phyloP scores from a whole-genome alignment of 768 basidiomycete species.

The Rhizopogon rudus region DNA sequence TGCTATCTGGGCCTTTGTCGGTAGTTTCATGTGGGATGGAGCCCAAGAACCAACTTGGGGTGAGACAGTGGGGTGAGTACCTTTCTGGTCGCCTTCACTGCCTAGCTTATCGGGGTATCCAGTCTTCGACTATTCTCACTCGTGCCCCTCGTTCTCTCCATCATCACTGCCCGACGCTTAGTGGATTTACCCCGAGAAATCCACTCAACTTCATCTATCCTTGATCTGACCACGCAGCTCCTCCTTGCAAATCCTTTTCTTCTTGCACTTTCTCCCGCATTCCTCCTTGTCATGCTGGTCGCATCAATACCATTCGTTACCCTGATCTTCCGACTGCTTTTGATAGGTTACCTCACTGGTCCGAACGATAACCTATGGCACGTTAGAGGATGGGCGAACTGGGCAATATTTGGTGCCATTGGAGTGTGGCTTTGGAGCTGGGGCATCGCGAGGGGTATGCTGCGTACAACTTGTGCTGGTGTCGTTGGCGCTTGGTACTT shows the following conservation, averaged over 20 bases:
- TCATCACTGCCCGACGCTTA: constrained; percentile 68
- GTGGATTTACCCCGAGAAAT: constrained; percentile 66
- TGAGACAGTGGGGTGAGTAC: constrained; percentile 69
- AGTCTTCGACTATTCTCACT: constrained; percentile 77
- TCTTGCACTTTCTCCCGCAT: constrained; percentile 65
- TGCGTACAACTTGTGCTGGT: constrained; percentile 72
- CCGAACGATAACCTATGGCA: constrained; percentile 44
- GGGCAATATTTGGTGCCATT: constrained; percentile 55
- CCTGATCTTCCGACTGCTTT: constrained; percentile 69
- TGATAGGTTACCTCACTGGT: constrained; percentile 58
- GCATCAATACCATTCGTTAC: constrained; percentile 77
- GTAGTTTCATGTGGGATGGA: constrained; percentile 65
- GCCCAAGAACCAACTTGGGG: constrained; percentile 68
- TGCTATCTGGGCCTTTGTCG: constrained; percentile 76
- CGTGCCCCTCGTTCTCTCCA: constrained; percentile 63
- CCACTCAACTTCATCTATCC: constrained; percentile 55
- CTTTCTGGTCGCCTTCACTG: constrained; percentile 9
- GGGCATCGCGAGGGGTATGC: constrained; percentile 72
- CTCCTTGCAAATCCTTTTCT: constrained; percentile 72
- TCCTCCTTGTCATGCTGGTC: constrained; percentile 64
- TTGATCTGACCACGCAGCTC: constrained; percentile 60
- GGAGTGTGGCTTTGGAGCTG: constrained; percentile 69
- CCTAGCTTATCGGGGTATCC: constrained; percentile 8
- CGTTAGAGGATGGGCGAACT: constrained; percentile 64
- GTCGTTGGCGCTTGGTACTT: constrained; percentile 95